Evolutionary conservation across 2,329 filamentous ascomycete species (phyloP).

Genomic region (Exophiala spinifera): DNA sequence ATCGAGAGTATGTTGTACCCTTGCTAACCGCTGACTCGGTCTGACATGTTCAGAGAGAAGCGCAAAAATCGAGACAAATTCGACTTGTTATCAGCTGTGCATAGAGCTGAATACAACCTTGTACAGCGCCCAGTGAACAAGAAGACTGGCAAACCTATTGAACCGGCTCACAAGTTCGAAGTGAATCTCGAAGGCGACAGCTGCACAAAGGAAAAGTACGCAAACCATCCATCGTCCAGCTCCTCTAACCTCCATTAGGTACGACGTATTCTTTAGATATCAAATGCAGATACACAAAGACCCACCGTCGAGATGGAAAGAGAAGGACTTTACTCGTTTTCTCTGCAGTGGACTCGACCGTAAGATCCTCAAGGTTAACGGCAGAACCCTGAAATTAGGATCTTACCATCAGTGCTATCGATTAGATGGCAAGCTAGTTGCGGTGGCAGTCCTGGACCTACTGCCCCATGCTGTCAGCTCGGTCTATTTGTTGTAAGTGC

Average conservation of each 20-base stretch:
- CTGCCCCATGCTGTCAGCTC: conserved; percentile 48
- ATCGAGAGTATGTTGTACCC: conserved; percentile 39
- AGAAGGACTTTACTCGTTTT: conserved; percentile 46
- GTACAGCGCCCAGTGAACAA: conserved; percentile 45
- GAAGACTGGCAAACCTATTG: conserved; percentile 42
- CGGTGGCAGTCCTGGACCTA: conserved; percentile 48
- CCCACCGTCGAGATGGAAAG: conserved; percentile 42
- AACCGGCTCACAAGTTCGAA: conserved; percentile 50
- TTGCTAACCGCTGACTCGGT: neutral
- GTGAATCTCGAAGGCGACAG: conserved; percentile 48
- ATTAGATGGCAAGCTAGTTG: conserved; percentile 48
- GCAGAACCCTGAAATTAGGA: conserved; percentile 43
- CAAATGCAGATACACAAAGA: conserved; percentile 48
- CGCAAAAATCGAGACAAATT: conserved; percentile 43
- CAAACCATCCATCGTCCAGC: too few species aligned
- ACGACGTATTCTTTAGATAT: conserved; percentile 47
- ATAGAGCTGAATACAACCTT: conserved; percentile 44
- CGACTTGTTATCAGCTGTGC: conserved; percentile 41
- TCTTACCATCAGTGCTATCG: conserved; percentile 53
- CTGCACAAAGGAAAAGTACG: conserved; percentile 46
- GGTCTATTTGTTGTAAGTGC: conserved; percentile 48
- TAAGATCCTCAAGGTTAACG: conserved; percentile 35
- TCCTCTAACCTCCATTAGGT: conserved; percentile 31
- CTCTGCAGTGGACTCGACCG: conserved; percentile 46
- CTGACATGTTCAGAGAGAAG: conserved; percentile 40